Base-by-base conservation (phyloP, 2,329 filamentous ascomycete species). In the Penicillium sp. region DNA sequence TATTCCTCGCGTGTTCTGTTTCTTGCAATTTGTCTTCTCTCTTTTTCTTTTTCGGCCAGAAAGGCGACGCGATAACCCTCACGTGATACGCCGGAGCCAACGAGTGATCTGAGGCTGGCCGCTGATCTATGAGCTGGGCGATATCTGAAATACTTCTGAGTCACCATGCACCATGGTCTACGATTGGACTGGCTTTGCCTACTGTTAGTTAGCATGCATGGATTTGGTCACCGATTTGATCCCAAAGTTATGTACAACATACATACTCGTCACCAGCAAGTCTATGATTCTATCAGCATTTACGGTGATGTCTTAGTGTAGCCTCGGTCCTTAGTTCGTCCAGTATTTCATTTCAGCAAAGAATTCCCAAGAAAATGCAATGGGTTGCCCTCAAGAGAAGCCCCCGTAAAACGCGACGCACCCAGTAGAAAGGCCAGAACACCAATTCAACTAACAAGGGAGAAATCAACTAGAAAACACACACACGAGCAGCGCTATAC, bases 391-490 rank as follows among this genome's bases (percentile, higher is more conserved):
- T 46, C 35, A 47, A 36, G 50, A 50, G 43, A 39, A 27, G 29
- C 35, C 40, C 38, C 47, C 49, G 42, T 38, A 47, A 28, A 49
- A 48, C 29, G 44, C 36, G 36, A 45, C 52, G 46, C 42, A 54
- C 46, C 50, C 50, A 38, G 33, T 14, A 42, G 44, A 46, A 58
- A 54, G 55, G 42, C 52, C 46, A 50, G 30, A 61, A 58, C 56
- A 58, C 54, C 55, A 45, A 52, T 54, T 48, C 52, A 52, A 49
- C 45, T 39, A 54, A 45, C 45, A 38, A 30, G 25, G 49, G 34
- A 55, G 10, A 66, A 64, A 13, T 79, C 67, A 83, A 36, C 70
- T 80, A n/a, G 57, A 81, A 84, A 63, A 80, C 53, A 69, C 78
- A 80, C 53, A 69, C 78, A 6, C 79, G 27, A 54, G 46, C 49